A percentile compares a stretch with the other conserved stretches of the same genome.
Conservation (phyloP, 2,329 filamentous ascomycete genomes). For the Albifimbria verrucaria region DNA sequence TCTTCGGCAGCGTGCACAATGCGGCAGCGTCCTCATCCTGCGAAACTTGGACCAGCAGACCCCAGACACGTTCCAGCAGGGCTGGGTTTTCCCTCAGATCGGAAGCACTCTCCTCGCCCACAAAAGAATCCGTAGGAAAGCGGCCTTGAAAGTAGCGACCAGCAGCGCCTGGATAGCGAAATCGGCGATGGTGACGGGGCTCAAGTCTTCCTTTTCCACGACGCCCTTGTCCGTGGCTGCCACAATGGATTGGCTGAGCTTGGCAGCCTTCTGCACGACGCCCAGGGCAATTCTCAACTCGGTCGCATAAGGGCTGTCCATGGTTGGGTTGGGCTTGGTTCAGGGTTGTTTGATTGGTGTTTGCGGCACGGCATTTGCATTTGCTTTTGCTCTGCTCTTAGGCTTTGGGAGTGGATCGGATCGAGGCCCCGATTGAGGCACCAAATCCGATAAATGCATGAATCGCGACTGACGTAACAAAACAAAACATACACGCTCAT, state of each 20-base stretch:
- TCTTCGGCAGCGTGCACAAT: conserved; percentile 30
- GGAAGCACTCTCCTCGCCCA: conserved; percentile 53
- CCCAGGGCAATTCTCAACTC: conserved; percentile 42
- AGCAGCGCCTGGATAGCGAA: conserved; percentile 58
- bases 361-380: not conserved
- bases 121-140: conserved; percentile 51
- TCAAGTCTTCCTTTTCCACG: conserved; percentile 52
- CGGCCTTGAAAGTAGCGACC: conserved; percentile 43
- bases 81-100: conserved; percentile 39
- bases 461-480: not conserved
- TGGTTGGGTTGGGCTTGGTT: conserved; percentile 15
- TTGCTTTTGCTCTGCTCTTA: no score
- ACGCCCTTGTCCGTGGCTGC: conserved; percentile 45
- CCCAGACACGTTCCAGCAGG: conserved; percentile 46
- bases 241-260: conserved; percentile 47
- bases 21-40: conserved; percentile 20
- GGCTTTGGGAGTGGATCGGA: no score
- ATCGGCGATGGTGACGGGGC: conserved; percentile 57
- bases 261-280: conserved; percentile 42
- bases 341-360: conserved; percentile 6
- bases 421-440: conserved; percentile 18
- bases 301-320: conserved; percentile 39
- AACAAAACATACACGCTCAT: not conserved
- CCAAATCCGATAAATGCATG: conserved; percentile 22
- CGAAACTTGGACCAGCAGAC: conserved; percentile 32